A percentile compares a stretch with the other conserved stretches of the same genome.
Conservation (phyloP, 345 rosid species). For the Salix caprea region DNA sequence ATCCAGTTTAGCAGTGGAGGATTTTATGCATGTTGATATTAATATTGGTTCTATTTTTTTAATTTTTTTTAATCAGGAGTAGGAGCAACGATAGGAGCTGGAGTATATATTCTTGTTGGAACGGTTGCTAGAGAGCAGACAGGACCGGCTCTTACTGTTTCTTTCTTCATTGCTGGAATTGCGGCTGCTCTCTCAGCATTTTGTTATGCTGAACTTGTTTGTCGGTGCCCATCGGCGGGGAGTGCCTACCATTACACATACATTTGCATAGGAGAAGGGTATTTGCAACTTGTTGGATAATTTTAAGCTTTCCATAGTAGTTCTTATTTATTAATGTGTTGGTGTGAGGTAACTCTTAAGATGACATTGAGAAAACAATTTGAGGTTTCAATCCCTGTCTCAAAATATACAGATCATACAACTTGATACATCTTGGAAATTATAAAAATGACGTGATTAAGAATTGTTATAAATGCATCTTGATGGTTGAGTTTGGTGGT, state of each 20-base stretch:
- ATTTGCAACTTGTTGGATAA: not conserved
- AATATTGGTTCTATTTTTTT: not conserved
- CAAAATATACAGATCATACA: not conserved
- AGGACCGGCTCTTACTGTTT: slow-evolving; percentile 89
- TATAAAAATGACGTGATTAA: not conserved
- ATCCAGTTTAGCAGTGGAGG: no score
- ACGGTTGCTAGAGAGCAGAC: slow-evolving; percentile 97
- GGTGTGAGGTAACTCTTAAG: not conserved
- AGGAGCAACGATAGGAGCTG: slow-evolving; percentile 97
- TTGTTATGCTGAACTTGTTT: slow-evolving; percentile 94
- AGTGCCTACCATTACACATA: slow-evolving; percentile 98
- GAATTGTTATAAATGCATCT: not conserved
- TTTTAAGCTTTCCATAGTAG: not conserved
- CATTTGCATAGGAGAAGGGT: slow-evolving; percentile 97
- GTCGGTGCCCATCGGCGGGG: slow-evolving; percentile 97
- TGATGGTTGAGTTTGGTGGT: not conserved
- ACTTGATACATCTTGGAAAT: not conserved
- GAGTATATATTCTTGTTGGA: slow-evolving; percentile 92
- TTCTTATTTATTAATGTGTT: not conserved
- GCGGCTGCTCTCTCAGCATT: slow-evolving; percentile 95
- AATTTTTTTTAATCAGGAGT: slow-evolving; percentile 50
- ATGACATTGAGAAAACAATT: not conserved
- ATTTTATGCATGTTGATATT: not conserved
- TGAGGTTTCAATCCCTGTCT: not conserved
- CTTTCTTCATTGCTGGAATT: slow-evolving; percentile 86